phyloP scores from a whole-genome alignment of 1,139 yeast species.

The Yamadazyma jaroonii region DNA sequence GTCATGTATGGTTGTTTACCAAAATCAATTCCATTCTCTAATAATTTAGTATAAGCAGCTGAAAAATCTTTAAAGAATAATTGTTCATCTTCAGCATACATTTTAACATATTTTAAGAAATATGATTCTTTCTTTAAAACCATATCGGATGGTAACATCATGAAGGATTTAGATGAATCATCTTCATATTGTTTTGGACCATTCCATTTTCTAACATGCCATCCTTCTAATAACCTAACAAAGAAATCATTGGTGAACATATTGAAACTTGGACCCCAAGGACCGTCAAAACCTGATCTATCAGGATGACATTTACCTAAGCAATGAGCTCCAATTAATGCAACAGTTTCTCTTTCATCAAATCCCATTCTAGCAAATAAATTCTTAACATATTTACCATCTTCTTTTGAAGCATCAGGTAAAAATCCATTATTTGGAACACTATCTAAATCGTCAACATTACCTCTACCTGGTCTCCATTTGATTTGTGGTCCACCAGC shows the following conservation, averaged over 20 bases:
- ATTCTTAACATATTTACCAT: slow-evolving; percentile 64
- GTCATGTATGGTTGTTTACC: slow-evolving; percentile 40
- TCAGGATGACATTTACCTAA: slow-evolving; percentile 72
- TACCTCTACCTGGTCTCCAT: slow-evolving; percentile 80
- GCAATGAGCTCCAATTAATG: slow-evolving; percentile 85
- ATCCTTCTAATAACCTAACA: slow-evolving; percentile 68
- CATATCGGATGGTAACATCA: slow-evolving; percentile 90
- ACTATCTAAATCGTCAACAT: slow-evolving; percentile 18
- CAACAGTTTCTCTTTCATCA: slow-evolving; percentile 80
- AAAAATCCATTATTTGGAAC: slow-evolving; percentile 71
- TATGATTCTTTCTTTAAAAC: slow-evolving; percentile 65
- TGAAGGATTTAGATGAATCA: slow-evolving; percentile 65
- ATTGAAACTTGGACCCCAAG: slow-evolving; percentile 92
- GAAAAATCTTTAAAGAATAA: slow-evolving; percentile 72
- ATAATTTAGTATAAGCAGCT: slow-evolving; percentile 61
- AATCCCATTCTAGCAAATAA: slow-evolving; percentile 73
- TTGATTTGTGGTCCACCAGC: slow-evolving; percentile 80
- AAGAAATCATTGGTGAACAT: slow-evolving; percentile 81
- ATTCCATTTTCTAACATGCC: slow-evolving; percentile 76
- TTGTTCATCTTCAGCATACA: slow-evolving; percentile 70
- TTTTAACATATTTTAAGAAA: slow-evolving; percentile 64
- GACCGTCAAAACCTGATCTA: slow-evolving; percentile 81
- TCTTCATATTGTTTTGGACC: slow-evolving; percentile 79
- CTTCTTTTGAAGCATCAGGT: slow-evolving; percentile 78
- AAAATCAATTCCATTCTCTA: slow-evolving; percentile 73